A percentile compares a stretch with the other conserved stretches of the same genome.
Conservation (phyloP, 805 yeast species). For the Teunomyces cretensis region DNA sequence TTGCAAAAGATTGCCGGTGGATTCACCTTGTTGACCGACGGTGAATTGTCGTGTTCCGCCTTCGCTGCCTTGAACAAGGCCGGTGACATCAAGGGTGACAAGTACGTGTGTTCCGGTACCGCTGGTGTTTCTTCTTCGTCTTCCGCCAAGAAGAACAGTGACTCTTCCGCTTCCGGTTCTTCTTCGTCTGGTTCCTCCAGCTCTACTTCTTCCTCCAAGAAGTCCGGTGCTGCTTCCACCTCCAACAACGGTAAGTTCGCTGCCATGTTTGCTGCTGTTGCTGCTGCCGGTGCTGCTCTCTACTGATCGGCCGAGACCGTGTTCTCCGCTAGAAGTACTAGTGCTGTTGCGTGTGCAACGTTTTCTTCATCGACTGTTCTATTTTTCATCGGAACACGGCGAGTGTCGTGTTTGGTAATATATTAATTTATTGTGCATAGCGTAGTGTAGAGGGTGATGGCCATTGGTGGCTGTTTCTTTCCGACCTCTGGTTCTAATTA, state of each 20-base stretch:
- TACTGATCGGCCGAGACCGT: constrained; percentile 23
- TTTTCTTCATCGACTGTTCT: neutral
- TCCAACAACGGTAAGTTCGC: constrained; percentile 22
- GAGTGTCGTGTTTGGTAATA: too few species aligned
- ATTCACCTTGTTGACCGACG: constrained; percentile 65
- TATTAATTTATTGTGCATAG: too few species aligned
- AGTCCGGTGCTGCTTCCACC: constrained; percentile 25
- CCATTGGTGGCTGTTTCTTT: too few species aligned
- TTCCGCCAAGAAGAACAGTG: constrained; percentile 34
- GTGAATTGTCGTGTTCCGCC: constrained; percentile 77
- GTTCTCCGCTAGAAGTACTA: too few species aligned
- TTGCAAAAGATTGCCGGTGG: constrained; percentile 89
- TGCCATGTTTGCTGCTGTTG: constrained; percentile 31
- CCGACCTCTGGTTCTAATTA: too few species aligned
- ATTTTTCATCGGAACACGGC: too few species aligned
- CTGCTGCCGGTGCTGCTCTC: constrained; percentile 40
- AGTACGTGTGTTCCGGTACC: constrained; percentile 72
- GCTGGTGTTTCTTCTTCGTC: constrained; percentile 44
- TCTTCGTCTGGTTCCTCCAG: constrained; percentile 24
- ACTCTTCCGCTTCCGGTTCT: constrained; percentile 26
- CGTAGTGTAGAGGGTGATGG: too few species aligned
- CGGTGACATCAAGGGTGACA: constrained; percentile 90
- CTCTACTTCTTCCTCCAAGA: constrained; percentile 19
- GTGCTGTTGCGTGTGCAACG: neutral
- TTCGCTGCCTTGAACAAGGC: constrained; percentile 70